Base-by-base conservation (phyloP, 1,284 basidiomycete genomes). In the Apiotrichum mycotoxinovorans region DNA sequence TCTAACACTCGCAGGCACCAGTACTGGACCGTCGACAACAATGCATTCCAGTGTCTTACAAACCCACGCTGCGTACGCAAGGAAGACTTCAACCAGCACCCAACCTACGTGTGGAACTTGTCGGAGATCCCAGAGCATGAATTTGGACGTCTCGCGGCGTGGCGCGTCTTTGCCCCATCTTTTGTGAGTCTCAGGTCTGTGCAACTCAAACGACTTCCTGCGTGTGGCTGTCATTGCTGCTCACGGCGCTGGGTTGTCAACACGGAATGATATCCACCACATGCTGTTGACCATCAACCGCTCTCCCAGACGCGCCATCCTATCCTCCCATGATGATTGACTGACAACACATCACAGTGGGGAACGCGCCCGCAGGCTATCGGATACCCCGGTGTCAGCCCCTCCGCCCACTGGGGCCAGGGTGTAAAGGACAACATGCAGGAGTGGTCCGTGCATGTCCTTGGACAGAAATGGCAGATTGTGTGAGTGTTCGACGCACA, bases 1-100 rank as follows among this genome's bases (percentile, higher is more conserved):
- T n/a, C n/a, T 22, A 4, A 25, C 23, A 37, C 23, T 23, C 15
- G 3, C 37, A 44, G 43, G 2, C 23, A 59, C 51, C 35, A 40
- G 54, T 52, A 53, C 51, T 46, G 30, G 41, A 49, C 51, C 9
- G 20, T 44, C 9, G 68, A 70, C 18, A 30, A 61, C 11, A 60
- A 68, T 20, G 61, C 58, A 10, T 59, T 72, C 20, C 57, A 68
- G 4, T 76, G 75, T 54, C 50, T 70, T 11, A 68, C 64, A 23
- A 73, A 76, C 51, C 73, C 75, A 2, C 65, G 69, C 17, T 76
- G 75, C 52, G 56, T 72, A 17, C 66, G 69, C 2, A 64, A 64
- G 14, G 67, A 69, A 33, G 67, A 73, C 47, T 75, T 71, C 56
- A 44, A 55, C 23, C 65, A 70, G 8, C 63, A 68, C 23, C 53